A percentile compares a stretch with the other conserved stretches of the same genome.
These are phyloP conservation scores for Gossypium raimondii DNA, from an alignment of 345 rosid genomes.

Conservation along the genomic window DNA sequence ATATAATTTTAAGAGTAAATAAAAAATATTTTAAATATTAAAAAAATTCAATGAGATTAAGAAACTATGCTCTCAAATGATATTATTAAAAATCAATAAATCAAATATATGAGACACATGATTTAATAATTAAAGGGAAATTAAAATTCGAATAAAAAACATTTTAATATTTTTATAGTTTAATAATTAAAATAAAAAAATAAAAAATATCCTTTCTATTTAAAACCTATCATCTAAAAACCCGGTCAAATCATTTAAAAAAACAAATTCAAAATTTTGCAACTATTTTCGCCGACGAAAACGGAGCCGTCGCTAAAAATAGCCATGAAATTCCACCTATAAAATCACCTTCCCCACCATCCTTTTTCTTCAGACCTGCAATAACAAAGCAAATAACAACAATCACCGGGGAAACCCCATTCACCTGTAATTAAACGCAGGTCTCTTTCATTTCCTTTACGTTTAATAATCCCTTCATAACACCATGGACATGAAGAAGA, in stretches of 20 bases:
- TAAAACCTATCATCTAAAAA: not conserved
- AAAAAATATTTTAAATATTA: too few relatives aligned
- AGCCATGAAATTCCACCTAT: not conserved
- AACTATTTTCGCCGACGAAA: not conserved
- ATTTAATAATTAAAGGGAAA: too few relatives aligned
- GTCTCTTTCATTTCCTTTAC: not conserved
- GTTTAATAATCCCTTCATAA: not conserved
- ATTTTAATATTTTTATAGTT: too few relatives aligned
- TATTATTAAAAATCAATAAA: too few relatives aligned
- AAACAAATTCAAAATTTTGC: not conserved
- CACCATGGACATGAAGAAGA: constrained; percentile 71
- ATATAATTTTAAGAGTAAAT: too few relatives aligned
- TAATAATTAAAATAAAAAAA: too few relatives aligned
- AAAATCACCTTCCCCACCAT: not conserved
- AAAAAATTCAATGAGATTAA: too few relatives aligned
- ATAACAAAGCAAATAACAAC: constrained; percentile 9
- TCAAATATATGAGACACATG: too few relatives aligned
- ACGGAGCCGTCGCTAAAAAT: not conserved
- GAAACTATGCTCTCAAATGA: too few relatives aligned
- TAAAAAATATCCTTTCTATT: not conserved
- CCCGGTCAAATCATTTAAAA: too few relatives aligned
- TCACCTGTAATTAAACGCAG: not conserved
- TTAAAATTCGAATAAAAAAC: too few relatives aligned
- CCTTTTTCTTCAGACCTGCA: constrained; percentile 23
- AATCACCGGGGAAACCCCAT: not conserved